These are phyloP conservation scores for Wickerhamiella australiensis DNA, from an alignment of 805 yeast genomes.

Conservation along the genomic window DNA sequence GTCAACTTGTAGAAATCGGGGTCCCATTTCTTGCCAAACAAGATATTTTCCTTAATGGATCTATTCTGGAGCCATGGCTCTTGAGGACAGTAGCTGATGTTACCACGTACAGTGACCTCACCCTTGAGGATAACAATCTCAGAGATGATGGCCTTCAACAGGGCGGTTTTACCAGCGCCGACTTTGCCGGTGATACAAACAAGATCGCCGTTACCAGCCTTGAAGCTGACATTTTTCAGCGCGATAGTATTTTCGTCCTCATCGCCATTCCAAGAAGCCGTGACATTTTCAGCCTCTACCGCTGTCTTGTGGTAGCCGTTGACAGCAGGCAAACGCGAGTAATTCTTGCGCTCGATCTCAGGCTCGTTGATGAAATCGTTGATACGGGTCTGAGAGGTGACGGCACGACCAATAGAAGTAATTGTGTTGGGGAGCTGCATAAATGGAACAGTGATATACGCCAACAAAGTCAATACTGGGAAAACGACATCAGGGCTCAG, in stretches of 20 bases:
- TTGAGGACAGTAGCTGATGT: constrained; percentile 75
- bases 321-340: constrained; percentile 39
- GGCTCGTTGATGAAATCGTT: constrained; percentile 51
- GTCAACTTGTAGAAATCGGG: constrained; percentile 70
- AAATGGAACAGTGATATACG: constrained; percentile 74
- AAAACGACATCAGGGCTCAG: constrained; percentile 78
- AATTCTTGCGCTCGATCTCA: constrained; percentile 70
- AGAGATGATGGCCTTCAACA: constrained; percentile 64
- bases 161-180: constrained; percentile 75
- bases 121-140: constrained; percentile 64
- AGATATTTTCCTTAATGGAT: constrained; percentile 72
- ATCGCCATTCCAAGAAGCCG: constrained; percentile 49
- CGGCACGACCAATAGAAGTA: constrained; percentile 72
- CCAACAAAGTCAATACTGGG: constrained; percentile 46
- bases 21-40: constrained; percentile 81
- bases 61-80: constrained; percentile 90
- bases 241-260: constrained; percentile 23
- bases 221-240: constrained; percentile 39
- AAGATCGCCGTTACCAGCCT: constrained; percentile 59
- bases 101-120: constrained; percentile 51
- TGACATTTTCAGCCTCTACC: constrained; percentile 27
- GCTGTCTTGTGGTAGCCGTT: constrained; percentile 52
- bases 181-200: constrained; percentile 76
- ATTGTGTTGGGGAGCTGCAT: constrained; percentile 83
- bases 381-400: constrained; percentile 45